Evolutionary conservation across 306 rosid genomes (phyloP), one percentile per base, ranked within the genome.

Genomic region (Lotus japonicus): DNA sequence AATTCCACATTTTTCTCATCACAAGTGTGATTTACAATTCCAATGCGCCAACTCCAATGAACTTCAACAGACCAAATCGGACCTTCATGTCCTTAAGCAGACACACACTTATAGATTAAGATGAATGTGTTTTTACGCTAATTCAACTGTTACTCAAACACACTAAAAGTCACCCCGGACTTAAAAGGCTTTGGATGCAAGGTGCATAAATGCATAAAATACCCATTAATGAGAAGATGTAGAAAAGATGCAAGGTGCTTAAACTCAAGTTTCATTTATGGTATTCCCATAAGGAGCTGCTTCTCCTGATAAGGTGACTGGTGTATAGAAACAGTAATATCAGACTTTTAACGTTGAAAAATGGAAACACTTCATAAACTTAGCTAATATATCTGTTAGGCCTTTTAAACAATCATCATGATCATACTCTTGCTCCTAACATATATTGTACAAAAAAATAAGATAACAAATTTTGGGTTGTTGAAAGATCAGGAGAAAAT

Each of bases 401-500:
- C 64, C 79, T 54, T 59, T 59, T 39, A 53, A 73, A 67, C 79
- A 75, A 57, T 64, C 48, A 66, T 57, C 53, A 57, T 64, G 42
- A 66, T 57, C 53, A 51, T 65, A 60, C 58, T 43, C 63, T 62
- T 45, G 65, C 57, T 58, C 58, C 64, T 68, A 16, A 57, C 63
- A 11, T 46, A 50, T 43, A 46, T 48, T 19, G 36, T 64, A 5
- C 11, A 23, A 9, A 4, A 4, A 7, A 14, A 18, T 3, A 63
- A 16, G 50, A 2, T 11, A 2, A 5, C 31, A 15, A 17, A 33
- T 10, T 17, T n/a, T 21, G 39, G 23, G 55, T 18, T 13, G 45
- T 60, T 16, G 8, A 67, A 72, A 48, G 64, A 61, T 54, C n/a
- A 68, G 51, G 48, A 66, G 73, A 76, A 81, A 76, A 64, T 44